Conservation (phyloP, 1,284 basidiomycete genomes). For the Leccinum pachyderme region DNA sequence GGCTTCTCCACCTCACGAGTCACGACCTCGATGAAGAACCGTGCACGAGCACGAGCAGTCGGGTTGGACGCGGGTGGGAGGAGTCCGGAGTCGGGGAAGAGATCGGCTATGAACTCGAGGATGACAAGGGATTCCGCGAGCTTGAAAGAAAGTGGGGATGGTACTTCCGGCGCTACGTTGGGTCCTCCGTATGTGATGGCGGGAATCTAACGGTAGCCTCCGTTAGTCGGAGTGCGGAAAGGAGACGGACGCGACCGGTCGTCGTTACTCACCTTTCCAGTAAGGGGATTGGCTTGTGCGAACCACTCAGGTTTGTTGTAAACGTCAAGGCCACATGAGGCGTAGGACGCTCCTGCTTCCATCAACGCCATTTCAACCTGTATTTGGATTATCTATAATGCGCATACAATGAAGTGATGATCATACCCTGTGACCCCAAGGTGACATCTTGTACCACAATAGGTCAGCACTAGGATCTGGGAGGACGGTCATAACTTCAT, state of each 20-base stretch:
- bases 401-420: not conserved
- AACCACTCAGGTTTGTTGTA: constrained; percentile 19
- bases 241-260: not conserved
- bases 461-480: not conserved
- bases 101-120: constrained; percentile 61
- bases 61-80: constrained; percentile 43
- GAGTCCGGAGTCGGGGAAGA: constrained; percentile 45
- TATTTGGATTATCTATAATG: not conserved
- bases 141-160: constrained; percentile 56
- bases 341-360: constrained; percentile 14
- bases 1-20: constrained; percentile 24
- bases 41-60: constrained; percentile 51
- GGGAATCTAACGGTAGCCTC: constrained; percentile 46
- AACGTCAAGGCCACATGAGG: constrained; percentile 5
- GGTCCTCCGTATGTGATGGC: constrained; percentile 60
- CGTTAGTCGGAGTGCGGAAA: not conserved
- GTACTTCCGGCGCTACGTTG: constrained; percentile 45
- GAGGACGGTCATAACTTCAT: not conserved
- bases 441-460: not conserved
- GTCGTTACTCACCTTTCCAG: constrained; percentile 12
- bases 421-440: not conserved
- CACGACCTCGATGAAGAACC: constrained; percentile 58
- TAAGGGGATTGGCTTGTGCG: constrained; percentile 7
- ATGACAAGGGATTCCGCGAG: constrained; percentile 61
- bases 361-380: constrained; percentile 22